Conservation (phyloP, 2,329 filamentous ascomycete species). For the Diaporthe sp. region DNA sequence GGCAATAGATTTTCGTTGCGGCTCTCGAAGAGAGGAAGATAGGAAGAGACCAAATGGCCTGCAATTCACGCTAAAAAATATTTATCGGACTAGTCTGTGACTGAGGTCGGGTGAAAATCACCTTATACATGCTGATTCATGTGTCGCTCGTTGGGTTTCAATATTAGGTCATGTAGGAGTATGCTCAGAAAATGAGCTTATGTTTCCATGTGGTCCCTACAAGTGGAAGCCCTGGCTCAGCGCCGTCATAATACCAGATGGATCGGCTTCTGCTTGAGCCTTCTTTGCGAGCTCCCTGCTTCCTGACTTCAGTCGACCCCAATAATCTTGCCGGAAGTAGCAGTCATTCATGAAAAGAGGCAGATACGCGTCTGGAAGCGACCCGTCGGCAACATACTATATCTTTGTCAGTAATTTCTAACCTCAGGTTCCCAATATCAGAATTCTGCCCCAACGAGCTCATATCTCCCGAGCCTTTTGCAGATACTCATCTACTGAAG, state of each 20-base stretch:
- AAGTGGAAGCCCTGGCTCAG: constrained; percentile 8
- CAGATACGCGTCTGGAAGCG: constrained; percentile 53
- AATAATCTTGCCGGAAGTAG: constrained; percentile 59
- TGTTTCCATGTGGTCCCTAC: not conserved
- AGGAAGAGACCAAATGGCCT: no score
- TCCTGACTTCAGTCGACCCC: constrained; percentile 51
- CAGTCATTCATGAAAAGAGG: constrained; percentile 61
- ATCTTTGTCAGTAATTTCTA: not conserved
- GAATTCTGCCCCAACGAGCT: no score
- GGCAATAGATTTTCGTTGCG: no score
- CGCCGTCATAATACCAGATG: not conserved
- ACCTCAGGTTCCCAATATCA: not conserved
- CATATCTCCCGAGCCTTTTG: not conserved
- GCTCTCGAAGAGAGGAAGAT: no score
- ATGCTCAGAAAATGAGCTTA: no score
- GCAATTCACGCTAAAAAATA: no score
- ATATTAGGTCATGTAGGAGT: no score
- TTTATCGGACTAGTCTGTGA: no score
- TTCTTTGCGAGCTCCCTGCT: not conserved
- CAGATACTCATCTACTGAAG: no score
- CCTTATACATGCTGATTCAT: not conserved
- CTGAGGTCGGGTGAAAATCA: no score
- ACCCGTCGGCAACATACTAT: constrained; percentile 51
- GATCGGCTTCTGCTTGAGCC: not conserved
- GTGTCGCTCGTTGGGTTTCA: not conserved